phyloP scores from a whole-genome alignment of 2,329 filamentous ascomycete species.

The Colletotrichum sp. region DNA sequence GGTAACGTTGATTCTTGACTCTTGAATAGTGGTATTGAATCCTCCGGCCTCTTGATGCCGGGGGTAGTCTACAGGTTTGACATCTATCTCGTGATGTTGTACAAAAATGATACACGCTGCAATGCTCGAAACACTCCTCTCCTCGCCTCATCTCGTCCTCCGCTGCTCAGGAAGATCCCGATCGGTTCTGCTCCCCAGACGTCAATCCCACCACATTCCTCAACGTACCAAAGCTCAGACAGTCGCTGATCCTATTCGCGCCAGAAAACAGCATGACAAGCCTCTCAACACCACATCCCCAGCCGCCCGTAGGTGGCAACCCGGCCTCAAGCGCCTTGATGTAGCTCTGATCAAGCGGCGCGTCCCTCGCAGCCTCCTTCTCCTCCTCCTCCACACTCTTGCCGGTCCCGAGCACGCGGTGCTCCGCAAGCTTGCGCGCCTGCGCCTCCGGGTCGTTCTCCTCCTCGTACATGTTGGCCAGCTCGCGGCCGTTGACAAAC shows the following conservation, averaged over 20 bases:
- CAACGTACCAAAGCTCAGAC: constrained; percentile 86
- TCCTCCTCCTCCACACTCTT: constrained; percentile 30
- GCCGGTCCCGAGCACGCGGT: constrained; percentile 43
- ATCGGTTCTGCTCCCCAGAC: constrained; percentile 26
- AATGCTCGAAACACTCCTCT: neutral
- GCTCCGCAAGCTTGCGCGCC: constrained; percentile 76
- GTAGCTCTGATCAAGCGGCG: constrained; percentile 77
- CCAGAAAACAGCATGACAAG: constrained; percentile 91
- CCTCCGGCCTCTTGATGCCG: neutral
- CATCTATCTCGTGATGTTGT: neutral
- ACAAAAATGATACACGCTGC: neutral
- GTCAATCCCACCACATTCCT: constrained; percentile 66
- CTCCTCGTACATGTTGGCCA: constrained; percentile 98
- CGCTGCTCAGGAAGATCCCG: neutral
- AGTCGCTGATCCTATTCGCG: constrained; percentile 80
- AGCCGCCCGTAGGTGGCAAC: constrained; percentile 93
- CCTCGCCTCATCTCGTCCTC: neutral
- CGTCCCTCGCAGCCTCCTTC: constrained; percentile 43
- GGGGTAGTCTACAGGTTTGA: neutral
- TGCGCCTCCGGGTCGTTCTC: constrained; percentile 93
- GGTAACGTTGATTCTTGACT: neutral
- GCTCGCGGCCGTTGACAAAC: constrained; percentile 79
- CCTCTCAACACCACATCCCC: constrained; percentile 92
- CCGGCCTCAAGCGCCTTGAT: constrained; percentile 85
- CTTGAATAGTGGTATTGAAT: neutral